Base-by-base conservation (phyloP, 179 eudicot genomes). In the Silene vulgaris region DNA sequence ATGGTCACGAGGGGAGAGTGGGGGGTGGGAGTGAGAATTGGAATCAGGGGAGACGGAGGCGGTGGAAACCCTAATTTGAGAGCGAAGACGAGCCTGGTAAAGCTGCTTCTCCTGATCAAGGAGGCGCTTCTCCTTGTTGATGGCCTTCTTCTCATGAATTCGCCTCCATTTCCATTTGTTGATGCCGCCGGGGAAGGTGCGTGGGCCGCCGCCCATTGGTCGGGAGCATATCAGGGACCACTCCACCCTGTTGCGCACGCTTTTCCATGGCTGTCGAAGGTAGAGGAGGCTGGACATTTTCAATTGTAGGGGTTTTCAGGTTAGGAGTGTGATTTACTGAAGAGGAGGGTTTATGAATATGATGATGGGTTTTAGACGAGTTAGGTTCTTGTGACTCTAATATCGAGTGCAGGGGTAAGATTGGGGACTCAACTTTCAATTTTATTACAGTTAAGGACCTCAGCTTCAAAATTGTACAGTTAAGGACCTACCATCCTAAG, bases 131-230 rank as follows among this genome's bases (percentile, higher is more conserved):
- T 94, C 96, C 61, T 94, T 94, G 35, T 94, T 89, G 9, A 79
- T 76, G 26, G 98, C 94, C 54, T 89, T 92, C 72, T 90, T 94
- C 77, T 92, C 96, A 83, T 92, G 97, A 71, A 92, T 84, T 56
- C 98, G 96, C 75, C 87, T 94, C 98, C 98, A 94, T 13, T 92
- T 96, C 98, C 97, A 92, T 35, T 92, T 92, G 89, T 88, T 94
- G 57, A 94, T 84, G 19, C 97, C 97, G 74, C 97, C 98, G 3
- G 97, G 94, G 75, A 91, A 93, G 43, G 96, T 93, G 1, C 98
- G 82, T 3, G 97, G 93, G 1, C 98, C 97, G 65, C 98, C 96
- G 56, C 96, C 97, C 98, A 93, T 93, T 76, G 21, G 23, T 61
- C 97, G 92, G 79, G 79, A 19, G 75, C 78, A 76, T 72, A 71